A percentile compares a stretch with the other conserved stretches of the same genome.
These are phyloP conservation scores for Hanseniaspora meyeri DNA, from an alignment of 805 yeast species.

Conservation along the genomic window DNA sequence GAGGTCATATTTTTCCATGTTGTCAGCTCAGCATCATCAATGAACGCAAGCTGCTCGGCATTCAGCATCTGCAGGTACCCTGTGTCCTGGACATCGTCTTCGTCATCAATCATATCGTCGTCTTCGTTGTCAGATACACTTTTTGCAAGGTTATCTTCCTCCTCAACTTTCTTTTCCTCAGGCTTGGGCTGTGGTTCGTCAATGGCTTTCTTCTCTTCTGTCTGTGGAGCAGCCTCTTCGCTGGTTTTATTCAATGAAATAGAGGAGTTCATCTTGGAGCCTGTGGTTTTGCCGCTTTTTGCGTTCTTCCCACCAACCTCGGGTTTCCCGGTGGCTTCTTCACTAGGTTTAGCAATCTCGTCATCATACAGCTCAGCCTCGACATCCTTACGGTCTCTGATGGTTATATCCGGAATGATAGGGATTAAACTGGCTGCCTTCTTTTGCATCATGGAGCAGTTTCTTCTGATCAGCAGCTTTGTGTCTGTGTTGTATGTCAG, in stretches of 20 bases:
- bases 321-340: conserved; percentile 25
- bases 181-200: not conserved
- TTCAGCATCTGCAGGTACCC: conserved; percentile 25
- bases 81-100: conserved; percentile 20
- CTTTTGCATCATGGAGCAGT: conserved; percentile 93
- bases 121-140: conserved; percentile 25
- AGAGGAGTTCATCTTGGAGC: not conserved
- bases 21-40: conserved; percentile 59
- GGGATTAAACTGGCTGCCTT: conserved; percentile 66
- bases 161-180: not conserved
- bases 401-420: conserved; percentile 75
- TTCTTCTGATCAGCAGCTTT: conserved; percentile 75
- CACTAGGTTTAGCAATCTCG: conserved; percentile 18
- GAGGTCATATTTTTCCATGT: conserved; percentile 81
- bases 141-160: not conserved
- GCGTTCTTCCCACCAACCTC: conserved; percentile 24
- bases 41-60: conserved; percentile 44
- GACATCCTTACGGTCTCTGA: conserved; percentile 48
- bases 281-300: not conserved
- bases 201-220: conserved; percentile 2
- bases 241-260: not conserved
- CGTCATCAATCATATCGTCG: conserved; percentile 33
- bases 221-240: not conserved
- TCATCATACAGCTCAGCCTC: conserved; percentile 17
- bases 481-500: conserved; percentile 90